phyloP scores from a whole-genome alignment of 108 stramenopile genomes.

The Discostella pseudostelligera region DNA sequence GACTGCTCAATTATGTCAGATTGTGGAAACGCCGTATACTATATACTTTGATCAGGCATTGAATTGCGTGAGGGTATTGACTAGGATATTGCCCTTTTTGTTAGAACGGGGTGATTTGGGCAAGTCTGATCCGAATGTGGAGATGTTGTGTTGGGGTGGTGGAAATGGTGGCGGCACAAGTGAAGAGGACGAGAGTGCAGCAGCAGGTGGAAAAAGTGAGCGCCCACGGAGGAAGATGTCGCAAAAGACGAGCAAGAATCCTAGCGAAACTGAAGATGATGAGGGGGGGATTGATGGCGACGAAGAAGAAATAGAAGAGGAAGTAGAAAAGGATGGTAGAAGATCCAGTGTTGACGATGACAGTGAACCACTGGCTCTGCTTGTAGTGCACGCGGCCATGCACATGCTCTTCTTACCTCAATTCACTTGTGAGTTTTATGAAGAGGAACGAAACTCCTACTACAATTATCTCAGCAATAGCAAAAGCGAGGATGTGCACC shows the following conservation, averaged over 20 bases:
- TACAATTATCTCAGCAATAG: too few relatives aligned
- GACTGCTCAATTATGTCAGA: slow-evolving; percentile 92
- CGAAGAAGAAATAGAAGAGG: slow-evolving; percentile 1
- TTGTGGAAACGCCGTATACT: slow-evolving; percentile 93
- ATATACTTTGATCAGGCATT: slow-evolving; percentile 93
- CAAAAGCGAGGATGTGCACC: too few relatives aligned
- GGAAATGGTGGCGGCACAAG: slow-evolving; percentile 25
- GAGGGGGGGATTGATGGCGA: not conserved
- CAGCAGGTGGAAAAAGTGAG: slow-evolving; percentile 3
- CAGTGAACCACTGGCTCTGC: slow-evolving; percentile 85
- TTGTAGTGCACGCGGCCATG: slow-evolving; percentile 92
- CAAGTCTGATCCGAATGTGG: slow-evolving; percentile 71
- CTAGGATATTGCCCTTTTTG: slow-evolving; percentile 89
- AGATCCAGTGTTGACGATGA: slow-evolving; percentile 51
- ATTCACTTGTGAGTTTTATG: slow-evolving; percentile 92
- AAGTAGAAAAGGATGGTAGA: not conserved
- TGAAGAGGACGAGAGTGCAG: slow-evolving; percentile 38
- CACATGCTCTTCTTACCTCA: slow-evolving; percentile 92
- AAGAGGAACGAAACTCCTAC: too few relatives aligned
- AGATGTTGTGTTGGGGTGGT: slow-evolving; percentile 79
- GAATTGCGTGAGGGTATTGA: slow-evolving; percentile 91
- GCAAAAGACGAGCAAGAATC: not conserved
- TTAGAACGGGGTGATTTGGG: slow-evolving; percentile 88
- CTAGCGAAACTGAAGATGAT: not conserved
- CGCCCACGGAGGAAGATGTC: slow-evolving; percentile 1